Conservation (phyloP, 164 flowering plant genomes). For the Pachysandra terminalis region DNA sequence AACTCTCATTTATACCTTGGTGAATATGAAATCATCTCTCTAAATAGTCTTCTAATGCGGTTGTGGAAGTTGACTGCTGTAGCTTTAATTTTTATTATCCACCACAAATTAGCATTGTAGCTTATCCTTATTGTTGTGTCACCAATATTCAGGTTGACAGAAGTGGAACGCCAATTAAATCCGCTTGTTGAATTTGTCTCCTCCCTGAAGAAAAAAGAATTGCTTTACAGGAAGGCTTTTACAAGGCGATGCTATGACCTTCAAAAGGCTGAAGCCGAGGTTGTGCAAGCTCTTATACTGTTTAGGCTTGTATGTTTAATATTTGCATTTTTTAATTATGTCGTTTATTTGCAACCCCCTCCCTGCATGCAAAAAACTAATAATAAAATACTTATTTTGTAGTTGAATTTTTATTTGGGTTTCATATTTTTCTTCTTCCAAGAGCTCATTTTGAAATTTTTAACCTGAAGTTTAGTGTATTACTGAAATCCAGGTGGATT, state of each 20-base stretch:
- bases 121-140: neutral
- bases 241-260: constrained; percentile 55
- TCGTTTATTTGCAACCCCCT: too few species aligned
- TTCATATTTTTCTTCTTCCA: neutral
- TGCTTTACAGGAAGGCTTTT: constrained; percentile 58
- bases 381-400: neutral
- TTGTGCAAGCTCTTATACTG: constrained; percentile 8
- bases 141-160: constrained; percentile 42
- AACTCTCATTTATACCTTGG: too few species aligned
- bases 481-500: constrained; percentile 51
- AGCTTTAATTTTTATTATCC: neutral
- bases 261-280: constrained; percentile 77
- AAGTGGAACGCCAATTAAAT: constrained; percentile 25
- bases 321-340: neutral
- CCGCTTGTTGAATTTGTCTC: constrained; percentile 22
- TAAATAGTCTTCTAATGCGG: neutral
- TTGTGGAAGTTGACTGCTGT: neutral
- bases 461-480: neutral
- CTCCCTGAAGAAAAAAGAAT: constrained; percentile 30
- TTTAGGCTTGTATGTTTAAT: neutral
- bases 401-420: neutral
- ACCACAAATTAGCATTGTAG: neutral
- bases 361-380: too few species aligned
- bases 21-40: neutral
- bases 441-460: neutral